Percentiles rank a stretch among this genome's conserved stretches.
These are phyloP conservation scores for Rehmannia glutinosa DNA, from an alignment of 257 asterid species.

Conservation along the genomic window DNA sequence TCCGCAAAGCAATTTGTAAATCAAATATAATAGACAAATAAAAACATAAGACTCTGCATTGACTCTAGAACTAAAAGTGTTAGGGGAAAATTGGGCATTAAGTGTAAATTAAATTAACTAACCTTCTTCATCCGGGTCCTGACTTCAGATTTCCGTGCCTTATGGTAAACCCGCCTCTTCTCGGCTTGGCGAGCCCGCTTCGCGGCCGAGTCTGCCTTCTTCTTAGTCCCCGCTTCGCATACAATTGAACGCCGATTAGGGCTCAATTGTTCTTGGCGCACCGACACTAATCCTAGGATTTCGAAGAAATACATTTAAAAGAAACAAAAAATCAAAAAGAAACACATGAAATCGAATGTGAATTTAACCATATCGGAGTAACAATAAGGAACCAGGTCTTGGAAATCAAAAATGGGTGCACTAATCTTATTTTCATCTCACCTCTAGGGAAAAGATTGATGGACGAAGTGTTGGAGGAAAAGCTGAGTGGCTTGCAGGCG, in stretches of 20 bases:
- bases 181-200: slow-evolving; percentile 97
- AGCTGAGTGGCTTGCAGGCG: slow-evolving; percentile 59
- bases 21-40: neutral
- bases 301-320: neutral
- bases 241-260: slow-evolving; percentile 50
- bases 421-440: slow-evolving; percentile 9
- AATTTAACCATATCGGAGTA: neutral
- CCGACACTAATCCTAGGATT: slow-evolving; percentile 35
- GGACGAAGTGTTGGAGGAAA: slow-evolving; percentile 58
- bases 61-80: neutral
- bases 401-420: neutral
- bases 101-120: neutral
- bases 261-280: slow-evolving; percentile 39
- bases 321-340: neutral
- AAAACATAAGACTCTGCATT: neutral
- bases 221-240: slow-evolving; percentile 65
- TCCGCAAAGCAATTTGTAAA: too few relatives aligned
- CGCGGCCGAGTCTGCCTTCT: slow-evolving; percentile 93
- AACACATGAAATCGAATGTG: neutral
- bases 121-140: slow-evolving; percentile 95
- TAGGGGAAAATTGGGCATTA: neutral
- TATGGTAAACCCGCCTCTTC: slow-evolving; percentile 79
- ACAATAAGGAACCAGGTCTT: neutral
- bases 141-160: slow-evolving; percentile 69
- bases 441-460: slow-evolving; percentile 58